Evolutionary conservation across 1,139 yeast genomes (phyloP).

Genomic region (Kurtzmaniella quercitrusa): DNA sequence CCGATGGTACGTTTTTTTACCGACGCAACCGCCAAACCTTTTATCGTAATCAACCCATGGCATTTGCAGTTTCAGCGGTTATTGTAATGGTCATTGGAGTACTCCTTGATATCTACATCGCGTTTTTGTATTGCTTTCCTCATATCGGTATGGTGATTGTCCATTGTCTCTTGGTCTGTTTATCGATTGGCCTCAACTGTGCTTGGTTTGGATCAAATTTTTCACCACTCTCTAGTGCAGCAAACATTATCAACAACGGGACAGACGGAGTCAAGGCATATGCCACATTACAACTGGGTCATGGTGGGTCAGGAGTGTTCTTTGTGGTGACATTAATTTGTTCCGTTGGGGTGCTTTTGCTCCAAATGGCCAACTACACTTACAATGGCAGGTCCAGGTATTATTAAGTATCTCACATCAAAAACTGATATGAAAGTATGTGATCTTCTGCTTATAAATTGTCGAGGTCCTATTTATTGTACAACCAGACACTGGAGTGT

Average conservation of each 20-base stretch:
- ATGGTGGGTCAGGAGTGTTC: background rate
- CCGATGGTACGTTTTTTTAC: background rate
- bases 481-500: no score
- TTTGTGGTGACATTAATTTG: background rate
- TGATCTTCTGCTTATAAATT: no score
- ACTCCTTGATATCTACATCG: background rate
- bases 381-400: no score
- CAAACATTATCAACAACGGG: background rate
- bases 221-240: background rate
- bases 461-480: no score
- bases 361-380: background rate
- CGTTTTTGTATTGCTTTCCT: background rate
- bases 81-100: background rate
- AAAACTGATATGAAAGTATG: no score
- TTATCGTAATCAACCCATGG: background rate
- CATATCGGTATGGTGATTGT: background rate
- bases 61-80: background rate
- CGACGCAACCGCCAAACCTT: background rate
- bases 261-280: background rate
- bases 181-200: background rate
- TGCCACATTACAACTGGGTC: background rate
- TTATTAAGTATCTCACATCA: no score
- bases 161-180: background rate
- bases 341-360: background rate
- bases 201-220: background rate